These are phyloP conservation scores for Globisporangium viniferum DNA, from an alignment of 352 stramenopile genomes.

Conservation along the genomic window DNA sequence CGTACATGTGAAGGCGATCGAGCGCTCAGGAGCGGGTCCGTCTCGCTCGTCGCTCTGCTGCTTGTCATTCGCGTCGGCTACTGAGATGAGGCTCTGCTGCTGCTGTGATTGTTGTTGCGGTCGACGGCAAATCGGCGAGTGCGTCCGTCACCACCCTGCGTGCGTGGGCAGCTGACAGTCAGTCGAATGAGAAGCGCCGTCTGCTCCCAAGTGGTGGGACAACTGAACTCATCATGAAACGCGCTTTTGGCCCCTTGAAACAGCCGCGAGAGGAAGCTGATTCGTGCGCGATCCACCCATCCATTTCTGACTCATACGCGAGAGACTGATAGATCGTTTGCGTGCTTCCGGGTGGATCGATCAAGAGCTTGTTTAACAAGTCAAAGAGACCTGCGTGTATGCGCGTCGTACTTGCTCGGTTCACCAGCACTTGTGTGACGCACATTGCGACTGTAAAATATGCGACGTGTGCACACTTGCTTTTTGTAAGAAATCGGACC, in stretches of 20 bases:
- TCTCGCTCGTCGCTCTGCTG: slow-evolving; percentile 1
- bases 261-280: neutral
- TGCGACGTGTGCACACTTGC: slow-evolving; percentile 2
- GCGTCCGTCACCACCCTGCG: neutral
- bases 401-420: too few species aligned
- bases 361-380: neutral
- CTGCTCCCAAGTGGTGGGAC: neutral
- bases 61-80: neutral
- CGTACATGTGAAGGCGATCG: neutral
- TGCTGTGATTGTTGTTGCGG: neutral
- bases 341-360: neutral
- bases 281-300: neutral
- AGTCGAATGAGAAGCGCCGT: neutral
- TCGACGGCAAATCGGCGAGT: neutral
- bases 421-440: too few species aligned
- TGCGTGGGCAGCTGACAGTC: neutral
- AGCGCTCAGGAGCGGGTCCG: slow-evolving; percentile 4
- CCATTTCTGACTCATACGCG: neutral
- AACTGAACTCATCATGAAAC: neutral
- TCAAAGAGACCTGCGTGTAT: too few species aligned
- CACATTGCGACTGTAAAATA: neutral
- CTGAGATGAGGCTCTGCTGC: neutral
- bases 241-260: neutral
- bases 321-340: neutral
- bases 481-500: neutral